Percentiles rank a stretch among this genome's conserved stretches.
These are phyloP conservation scores for Stylosanthes scabra DNA, from an alignment of 331 rosid species.

Conservation along the genomic window DNA sequence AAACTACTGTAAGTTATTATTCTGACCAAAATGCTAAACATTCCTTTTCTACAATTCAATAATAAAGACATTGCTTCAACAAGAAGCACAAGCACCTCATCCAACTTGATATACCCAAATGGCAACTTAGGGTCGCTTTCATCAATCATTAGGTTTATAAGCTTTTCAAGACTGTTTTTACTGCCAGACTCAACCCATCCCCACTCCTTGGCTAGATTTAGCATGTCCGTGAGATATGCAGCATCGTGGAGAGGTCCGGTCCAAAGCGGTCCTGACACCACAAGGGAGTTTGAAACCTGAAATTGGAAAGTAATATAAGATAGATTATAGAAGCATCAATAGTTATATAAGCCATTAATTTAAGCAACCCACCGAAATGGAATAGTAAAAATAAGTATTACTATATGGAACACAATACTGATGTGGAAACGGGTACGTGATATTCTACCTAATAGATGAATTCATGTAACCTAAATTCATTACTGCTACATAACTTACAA, in stretches of 20 bases:
- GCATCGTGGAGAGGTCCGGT: conserved; percentile 89
- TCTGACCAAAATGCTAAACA: conserved; percentile 12
- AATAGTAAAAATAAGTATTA: not conserved
- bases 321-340: conserved; percentile 2
- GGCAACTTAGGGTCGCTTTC: conserved; percentile 89
- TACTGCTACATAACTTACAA: not conserved
- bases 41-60: conserved; percentile 18
- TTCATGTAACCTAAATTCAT: conserved; percentile 14
- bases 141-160: conserved; percentile 77
- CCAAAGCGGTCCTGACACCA: conserved; percentile 98
- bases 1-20: conserved; percentile 7
- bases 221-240: conserved; percentile 69
- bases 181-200: conserved; percentile 71
- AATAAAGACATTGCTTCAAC: conserved; percentile 30
- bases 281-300: conserved; percentile 66
- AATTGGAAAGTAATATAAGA: conserved; percentile 25
- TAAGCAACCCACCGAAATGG: conserved; percentile 13
- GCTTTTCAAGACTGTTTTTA: conserved; percentile 74
- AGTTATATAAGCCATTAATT: not conserved
- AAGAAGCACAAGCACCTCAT: conserved; percentile 76
- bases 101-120: conserved; percentile 88
- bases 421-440: no score
- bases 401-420: no score
- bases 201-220: conserved; percentile 77
- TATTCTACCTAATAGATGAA: no score